Conservation (phyloP, 2,329 filamentous ascomycete genomes). For the Colletotrichum sp. region DNA sequence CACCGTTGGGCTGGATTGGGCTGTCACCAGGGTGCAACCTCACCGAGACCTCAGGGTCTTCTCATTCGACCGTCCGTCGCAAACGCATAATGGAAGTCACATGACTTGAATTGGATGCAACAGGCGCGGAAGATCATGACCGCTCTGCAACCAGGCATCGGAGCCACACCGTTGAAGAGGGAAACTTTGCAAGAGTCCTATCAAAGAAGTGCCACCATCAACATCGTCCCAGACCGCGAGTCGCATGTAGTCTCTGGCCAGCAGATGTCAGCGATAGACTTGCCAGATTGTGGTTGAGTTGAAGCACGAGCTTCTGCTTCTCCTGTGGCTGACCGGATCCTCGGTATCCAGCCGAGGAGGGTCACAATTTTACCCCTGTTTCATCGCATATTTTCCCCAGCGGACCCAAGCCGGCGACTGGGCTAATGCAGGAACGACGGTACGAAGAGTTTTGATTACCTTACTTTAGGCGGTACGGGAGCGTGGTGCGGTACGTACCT, state of each 20-base stretch:
- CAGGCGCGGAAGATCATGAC: background rate
- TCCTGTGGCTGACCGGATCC: conserved; percentile 5
- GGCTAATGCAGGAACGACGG: conserved; percentile 22
- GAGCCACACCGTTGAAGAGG: background rate
- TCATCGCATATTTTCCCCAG: conserved; percentile 20
- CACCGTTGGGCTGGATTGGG: conserved; percentile 17
- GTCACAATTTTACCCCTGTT: conserved; percentile 23
- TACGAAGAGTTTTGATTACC: conserved; percentile 16
- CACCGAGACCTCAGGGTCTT: background rate
- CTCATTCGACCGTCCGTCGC: background rate
- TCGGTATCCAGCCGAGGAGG: conserved; percentile 21
- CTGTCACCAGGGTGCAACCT: conserved; percentile 14
- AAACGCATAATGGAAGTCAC: background rate
- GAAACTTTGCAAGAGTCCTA: background rate
- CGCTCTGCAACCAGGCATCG: background rate
- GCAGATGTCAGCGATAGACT: background rate
- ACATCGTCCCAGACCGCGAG: background rate
- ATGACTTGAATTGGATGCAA: background rate
- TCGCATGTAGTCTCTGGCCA: background rate
- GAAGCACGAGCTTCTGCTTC: conserved; percentile 14
- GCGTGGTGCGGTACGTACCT: background rate
- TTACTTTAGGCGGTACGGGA: background rate
- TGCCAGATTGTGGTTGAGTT: background rate
- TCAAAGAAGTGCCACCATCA: background rate
- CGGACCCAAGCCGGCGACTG: conserved; percentile 12